Percentiles rank a stretch among this genome's conserved stretches.
These are phyloP conservation scores for Picea sitchensis DNA, from an alignment of 75 land plant genomes.

Conservation along the genomic window DNA sequence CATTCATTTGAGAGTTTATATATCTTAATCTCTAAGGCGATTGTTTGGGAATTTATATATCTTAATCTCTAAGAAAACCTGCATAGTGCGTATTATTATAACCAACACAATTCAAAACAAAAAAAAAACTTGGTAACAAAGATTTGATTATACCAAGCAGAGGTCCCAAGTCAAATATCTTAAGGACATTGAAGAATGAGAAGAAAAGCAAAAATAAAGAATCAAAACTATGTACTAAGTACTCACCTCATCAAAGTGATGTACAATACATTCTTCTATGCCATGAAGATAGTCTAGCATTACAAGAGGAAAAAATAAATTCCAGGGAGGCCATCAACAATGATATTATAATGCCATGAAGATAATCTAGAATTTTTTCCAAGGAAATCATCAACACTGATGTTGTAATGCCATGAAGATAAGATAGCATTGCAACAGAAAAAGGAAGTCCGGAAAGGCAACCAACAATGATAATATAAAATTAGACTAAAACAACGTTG, in stretches of 20 bases:
- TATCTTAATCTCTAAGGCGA: too few relatives aligned
- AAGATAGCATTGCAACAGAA: constrained; percentile 36
- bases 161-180: not conserved
- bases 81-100: not conserved
- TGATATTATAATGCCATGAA: constrained; percentile 68
- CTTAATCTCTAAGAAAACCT: too few relatives aligned
- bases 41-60: too few relatives aligned
- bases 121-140: not conserved
- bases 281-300: constrained; percentile 92
- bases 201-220: not conserved
- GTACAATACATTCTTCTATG: constrained; percentile 61
- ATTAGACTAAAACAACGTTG: constrained; percentile 3
- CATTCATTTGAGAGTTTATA: too few relatives aligned
- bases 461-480: too few relatives aligned
- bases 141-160: not conserved
- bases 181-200: not conserved
- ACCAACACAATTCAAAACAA: not conserved
- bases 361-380: constrained; percentile 49
- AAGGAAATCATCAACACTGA: not conserved
- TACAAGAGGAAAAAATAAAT: not conserved
- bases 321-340: not conserved
- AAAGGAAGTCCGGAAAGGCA: too few relatives aligned
- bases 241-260: constrained; percentile 50
- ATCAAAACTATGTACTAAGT: constrained; percentile 4
- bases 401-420: constrained; percentile 73